Base-by-base conservation (phyloP, 2,329 filamentous ascomycete species). In the Sarocladiaceae sp. region DNA sequence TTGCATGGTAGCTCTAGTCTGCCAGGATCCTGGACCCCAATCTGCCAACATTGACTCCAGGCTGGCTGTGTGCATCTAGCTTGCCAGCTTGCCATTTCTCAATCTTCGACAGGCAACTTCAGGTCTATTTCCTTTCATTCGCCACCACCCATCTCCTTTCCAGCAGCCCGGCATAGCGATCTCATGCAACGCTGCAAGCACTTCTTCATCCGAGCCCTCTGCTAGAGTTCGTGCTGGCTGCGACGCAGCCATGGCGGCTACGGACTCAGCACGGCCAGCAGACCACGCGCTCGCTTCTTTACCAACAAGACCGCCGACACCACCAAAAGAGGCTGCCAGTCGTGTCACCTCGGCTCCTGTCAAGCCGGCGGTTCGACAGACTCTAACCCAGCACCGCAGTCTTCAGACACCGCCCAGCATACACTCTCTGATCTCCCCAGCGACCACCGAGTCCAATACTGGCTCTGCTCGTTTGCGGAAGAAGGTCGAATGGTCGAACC, bases 251-350 rank as follows among this genome's bases (percentile, higher is more conserved):
- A 67, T 67, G 62, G 62, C 63, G 64, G 67, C 63, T 65, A 32
- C 40, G 40, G 27, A 11, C 40, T 62, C 62, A 61, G 62, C 59
- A 50, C 49, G 56, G 59, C 60, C 58, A 53, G 59, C 48, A 55
- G 40, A 43, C 40, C 27, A 43, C 24, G 40, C 18, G 26, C 65
- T 81, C 53, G 73, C 78, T 50, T 67, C 70, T 46, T 66, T 81
- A 44, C 67, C 72, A 50, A 61, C 76, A 48, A 73, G 79, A 60
- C 81, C 81, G 20, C 81, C 82, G n/a, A 85, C 81, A 26, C 81
- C 82, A 37, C 81, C 81, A n/a, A 74, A 73, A 53, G 77, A 78
- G 58, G 65, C 70, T 3, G 6, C 21, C 13, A 39, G 33, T 20
- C 46, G 24, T 32, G 64, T 34, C 54, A 12, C 27, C 5, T 31